A percentile compares a stretch with the other conserved stretches of the same genome.
Conservation (phyloP, 768 basidiomycete species). For the Neoboletus magnificus region DNA sequence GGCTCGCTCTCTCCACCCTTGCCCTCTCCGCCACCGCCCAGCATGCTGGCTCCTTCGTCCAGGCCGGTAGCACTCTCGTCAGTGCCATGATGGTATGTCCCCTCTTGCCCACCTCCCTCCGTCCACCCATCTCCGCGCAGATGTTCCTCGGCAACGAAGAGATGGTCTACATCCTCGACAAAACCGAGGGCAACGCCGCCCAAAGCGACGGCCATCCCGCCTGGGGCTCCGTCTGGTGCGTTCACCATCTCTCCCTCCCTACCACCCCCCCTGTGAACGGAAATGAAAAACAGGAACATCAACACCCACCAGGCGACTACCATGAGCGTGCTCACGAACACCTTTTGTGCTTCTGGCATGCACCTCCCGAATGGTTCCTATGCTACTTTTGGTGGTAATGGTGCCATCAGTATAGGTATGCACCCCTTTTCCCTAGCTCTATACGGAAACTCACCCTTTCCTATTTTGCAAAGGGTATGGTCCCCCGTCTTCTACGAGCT, state of each 20-base stretch:
- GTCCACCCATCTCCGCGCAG: slow-evolving; percentile 30
- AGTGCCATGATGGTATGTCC: slow-evolving; percentile 50
- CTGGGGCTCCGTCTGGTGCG: slow-evolving; percentile 66
- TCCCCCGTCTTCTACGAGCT: slow-evolving; percentile 22
- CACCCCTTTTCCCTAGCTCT: neutral
- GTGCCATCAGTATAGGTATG: slow-evolving; percentile 52
- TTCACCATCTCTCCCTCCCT: neutral
- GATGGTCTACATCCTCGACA: slow-evolving; percentile 88
- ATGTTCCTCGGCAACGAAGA: slow-evolving; percentile 77
- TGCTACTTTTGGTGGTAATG: slow-evolving; percentile 72
- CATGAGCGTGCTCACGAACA: slow-evolving; percentile 53
- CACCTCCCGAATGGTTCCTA: slow-evolving; percentile 77
- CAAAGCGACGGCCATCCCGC: slow-evolving; percentile 68
- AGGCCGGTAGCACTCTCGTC: slow-evolving; percentile 37
- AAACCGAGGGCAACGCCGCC: slow-evolving; percentile 71
- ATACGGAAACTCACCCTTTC: slow-evolving; percentile 33
- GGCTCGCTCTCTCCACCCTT: slow-evolving; percentile 8
- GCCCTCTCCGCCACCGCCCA: slow-evolving; percentile 8
- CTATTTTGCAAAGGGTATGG: slow-evolving; percentile 31
- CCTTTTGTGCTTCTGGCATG: slow-evolving; percentile 79
- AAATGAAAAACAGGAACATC: slow-evolving; percentile 17
- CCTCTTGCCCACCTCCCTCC: neutral
- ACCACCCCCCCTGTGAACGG: neutral
- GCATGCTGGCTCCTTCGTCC: slow-evolving; percentile 14
- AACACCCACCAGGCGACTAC: slow-evolving; percentile 16